Evolutionary conservation across 148 eudicot species (phyloP), one percentile per base, ranked within the genome.

Genomic region (Heliamphora exappendiculata): DNA sequence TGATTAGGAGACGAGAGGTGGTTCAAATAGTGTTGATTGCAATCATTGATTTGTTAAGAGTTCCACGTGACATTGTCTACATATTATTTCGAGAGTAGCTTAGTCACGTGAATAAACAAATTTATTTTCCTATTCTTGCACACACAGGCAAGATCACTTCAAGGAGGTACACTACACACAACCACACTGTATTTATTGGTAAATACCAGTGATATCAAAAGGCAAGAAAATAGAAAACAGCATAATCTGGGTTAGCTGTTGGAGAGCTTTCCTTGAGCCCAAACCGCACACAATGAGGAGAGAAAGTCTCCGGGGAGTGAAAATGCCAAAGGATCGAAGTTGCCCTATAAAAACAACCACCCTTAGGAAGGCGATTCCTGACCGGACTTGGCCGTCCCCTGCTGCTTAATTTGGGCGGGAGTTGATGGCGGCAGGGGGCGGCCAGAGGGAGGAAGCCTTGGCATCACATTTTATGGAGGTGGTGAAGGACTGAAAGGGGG

Each of bases 241-340:
- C 78, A 76, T 74, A 78, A 75, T 74, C 76, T 78, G 76, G 75
- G 67, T 19, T 51, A 16, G 28, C 10, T 55, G 20, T 55, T 60
- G 3, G 12, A 26, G n/a, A n/a, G n/a, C n/a, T 81, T 69, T 78
- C 72, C 37, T 41, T 22, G 73, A 63, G 60, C 75, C 78, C 41
- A 42, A 72, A 64, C 65, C 74, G 54, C 49, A 1, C 36, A 49
- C 29, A 60, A 66, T 58, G 44, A 73, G 65, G 41, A 31, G 68
- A 78, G 51, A 59, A 29, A 60, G 29, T 59, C 58, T 39, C 54
- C 14, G 54, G n/a, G 62, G 71, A 63, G 74, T 67, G 1, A 67
- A 78, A 78, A 78, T 82, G 84, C 84, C 84, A 82, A 82, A 82
- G 84, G 84, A 82, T 78, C 51, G 81, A 81, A 82, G 84, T 82